These are phyloP conservation scores for Macroventuria anomochaeta DNA, from an alignment of 2,329 filamentous ascomycete species.

Conservation along the genomic window DNA sequence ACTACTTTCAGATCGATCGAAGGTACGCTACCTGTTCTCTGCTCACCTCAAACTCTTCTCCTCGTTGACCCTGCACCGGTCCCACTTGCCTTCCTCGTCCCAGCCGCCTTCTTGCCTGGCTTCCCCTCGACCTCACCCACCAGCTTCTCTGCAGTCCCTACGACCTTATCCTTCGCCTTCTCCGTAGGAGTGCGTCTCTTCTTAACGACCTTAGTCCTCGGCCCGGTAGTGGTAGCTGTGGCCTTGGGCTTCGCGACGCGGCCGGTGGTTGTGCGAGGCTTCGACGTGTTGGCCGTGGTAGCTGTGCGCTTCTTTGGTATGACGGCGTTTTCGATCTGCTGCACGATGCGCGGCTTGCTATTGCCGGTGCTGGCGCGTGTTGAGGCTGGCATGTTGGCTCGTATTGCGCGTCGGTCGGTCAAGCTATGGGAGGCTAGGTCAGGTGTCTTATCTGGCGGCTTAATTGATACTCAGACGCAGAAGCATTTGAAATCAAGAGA, in stretches of 20 bases:
- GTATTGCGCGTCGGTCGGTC: not conserved
- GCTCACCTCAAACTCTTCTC: not conserved
- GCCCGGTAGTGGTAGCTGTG: slow-evolving; percentile 14
- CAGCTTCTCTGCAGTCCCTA: slow-evolving; percentile 32
- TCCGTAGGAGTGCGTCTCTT: slow-evolving; percentile 39
- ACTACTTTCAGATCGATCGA: too few species aligned
- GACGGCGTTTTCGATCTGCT: slow-evolving; percentile 55
- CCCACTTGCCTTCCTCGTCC: slow-evolving; percentile 12
- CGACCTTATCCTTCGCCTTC: slow-evolving; percentile 37
- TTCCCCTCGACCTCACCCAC: slow-evolving; percentile 33
- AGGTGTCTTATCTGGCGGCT: not conserved
- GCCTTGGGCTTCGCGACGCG: slow-evolving; percentile 37
- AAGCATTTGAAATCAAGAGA: not conserved
- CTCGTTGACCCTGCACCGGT: slow-evolving; percentile 6
- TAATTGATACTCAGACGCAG: not conserved
- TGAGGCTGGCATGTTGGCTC: slow-evolving; percentile 11
- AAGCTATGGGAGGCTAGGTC: not conserved
- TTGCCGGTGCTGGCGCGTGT: slow-evolving; percentile 22
- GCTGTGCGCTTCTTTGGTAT: slow-evolving; percentile 45
- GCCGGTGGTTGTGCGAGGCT: slow-evolving; percentile 38
- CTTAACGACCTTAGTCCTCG: slow-evolving; percentile 28
- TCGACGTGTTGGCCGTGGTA: slow-evolving; percentile 48
- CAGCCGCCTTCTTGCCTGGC: slow-evolving; percentile 36
- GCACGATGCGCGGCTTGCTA: slow-evolving; percentile 61
- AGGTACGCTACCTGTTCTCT: too few species aligned